Evolutionary conservation across 2,329 filamentous ascomycete species (phyloP), one percentile per base, ranked within the genome.

Genomic region (Penicillium sp.): DNA sequence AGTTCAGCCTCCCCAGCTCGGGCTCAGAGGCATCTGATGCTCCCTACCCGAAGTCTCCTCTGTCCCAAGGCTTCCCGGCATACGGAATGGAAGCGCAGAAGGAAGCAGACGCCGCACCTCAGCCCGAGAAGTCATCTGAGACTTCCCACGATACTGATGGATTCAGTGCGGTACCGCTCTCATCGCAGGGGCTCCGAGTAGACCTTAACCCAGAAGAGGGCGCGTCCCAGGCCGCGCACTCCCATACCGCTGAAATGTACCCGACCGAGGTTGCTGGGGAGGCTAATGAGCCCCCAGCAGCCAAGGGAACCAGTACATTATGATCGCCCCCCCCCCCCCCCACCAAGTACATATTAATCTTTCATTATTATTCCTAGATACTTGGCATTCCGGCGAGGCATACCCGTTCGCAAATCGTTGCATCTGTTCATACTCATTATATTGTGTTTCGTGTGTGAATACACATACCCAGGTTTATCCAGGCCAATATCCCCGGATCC

Each of bases 41-140:
- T 5, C 42, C 56, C 2, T 69, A 63, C 45, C 62, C 67, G 2
- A 69, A 65, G 29, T 72, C 69, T 4, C 69, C 68, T 4, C 48
- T 71, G 31, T 70, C 69, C 1, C 61, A 62, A 43, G 65, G 66
- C 6, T 63, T 57, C n/a, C 61, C 68, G 3, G 60, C 58, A 13
- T 51, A 63, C 24, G 59, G 56, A 2, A 45, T 59, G 10, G 53
- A 58, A 18, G 24, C 31, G 15, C 16, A 52, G 26, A 42, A 56
- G 28, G 6, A 39, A 7, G n/a, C 15, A 26, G 10, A 5, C n/a
- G 7, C 10, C n/a, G 7, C 7, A 6, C 13, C n/a, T 4, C 38
- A 34, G 8, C 12, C 33, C 21, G 49, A 49, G 23, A 54, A 56
- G n/a, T 36, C 46, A 9, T 4, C 42, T 26, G 23, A 12, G 8